Percentiles rank a stretch among this genome's conserved stretches.
Conservation (phyloP, 2,329 filamentous ascomycete species). For the Chaetoscypha palmicola region DNA sequence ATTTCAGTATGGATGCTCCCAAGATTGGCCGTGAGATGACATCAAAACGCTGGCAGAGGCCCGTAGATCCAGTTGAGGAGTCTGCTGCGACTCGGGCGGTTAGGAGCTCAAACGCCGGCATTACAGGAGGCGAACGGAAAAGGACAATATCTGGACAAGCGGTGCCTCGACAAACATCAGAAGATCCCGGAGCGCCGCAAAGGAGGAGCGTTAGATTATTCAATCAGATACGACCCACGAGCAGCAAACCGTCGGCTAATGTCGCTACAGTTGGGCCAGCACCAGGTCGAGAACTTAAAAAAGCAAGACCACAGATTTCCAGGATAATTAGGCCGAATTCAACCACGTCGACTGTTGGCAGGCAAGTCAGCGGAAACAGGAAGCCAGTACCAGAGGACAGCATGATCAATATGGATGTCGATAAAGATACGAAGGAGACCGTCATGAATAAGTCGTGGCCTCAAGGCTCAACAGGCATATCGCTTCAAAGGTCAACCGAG, state of each 20-base stretch:
- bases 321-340: slow-evolving; percentile 59
- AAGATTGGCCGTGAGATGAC: slow-evolving; percentile 31
- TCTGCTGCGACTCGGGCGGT: slow-evolving; percentile 22
- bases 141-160: slow-evolving; percentile 85
- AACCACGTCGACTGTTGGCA: slow-evolving; percentile 65
- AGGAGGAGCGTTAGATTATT: slow-evolving; percentile 69
- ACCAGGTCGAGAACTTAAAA: slow-evolving; percentile 70
- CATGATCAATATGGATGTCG: slow-evolving; percentile 64
- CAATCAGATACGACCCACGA: slow-evolving; percentile 59
- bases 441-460: too few relatives aligned
- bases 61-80: slow-evolving; percentile 26
- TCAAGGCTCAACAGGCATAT: slow-evolving; percentile 26
- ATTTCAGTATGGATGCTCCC: slow-evolving; percentile 30
- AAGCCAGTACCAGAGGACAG: slow-evolving; percentile 61
- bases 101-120: slow-evolving; percentile 19
- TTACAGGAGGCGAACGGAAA: slow-evolving; percentile 60
- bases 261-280: slow-evolving; percentile 50
- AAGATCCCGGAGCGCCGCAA: slow-evolving; percentile 57
- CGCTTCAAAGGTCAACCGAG: slow-evolving; percentile 27
- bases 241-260: slow-evolving; percentile 37
- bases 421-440: slow-evolving; percentile 34
- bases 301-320: slow-evolving; percentile 67
- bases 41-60: slow-evolving; percentile 28
- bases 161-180: slow-evolving; percentile 44
- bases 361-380: slow-evolving; percentile 84